phyloP scores from a whole-genome alignment of 257 asterid genomes.

The Plantago elongata region DNA sequence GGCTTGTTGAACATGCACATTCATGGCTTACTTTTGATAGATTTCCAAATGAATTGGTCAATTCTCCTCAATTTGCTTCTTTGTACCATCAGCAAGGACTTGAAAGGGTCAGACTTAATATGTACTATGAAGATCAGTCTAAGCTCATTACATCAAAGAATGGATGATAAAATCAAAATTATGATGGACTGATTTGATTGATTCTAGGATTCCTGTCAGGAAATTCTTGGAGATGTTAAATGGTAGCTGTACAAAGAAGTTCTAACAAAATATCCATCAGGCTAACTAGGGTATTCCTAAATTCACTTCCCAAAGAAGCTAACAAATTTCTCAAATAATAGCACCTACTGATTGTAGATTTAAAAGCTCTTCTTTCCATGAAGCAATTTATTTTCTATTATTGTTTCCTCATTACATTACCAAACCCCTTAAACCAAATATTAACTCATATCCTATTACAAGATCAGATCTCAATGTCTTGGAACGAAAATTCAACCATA shows the following conservation, averaged over 20 bases:
- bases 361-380: conserved; percentile 1
- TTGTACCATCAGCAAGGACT: too few species aligned
- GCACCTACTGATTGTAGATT: not conserved
- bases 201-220: not conserved
- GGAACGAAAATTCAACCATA: too few species aligned
- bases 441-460: too few species aligned
- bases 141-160: not conserved
- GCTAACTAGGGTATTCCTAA: not conserved
- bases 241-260: not conserved
- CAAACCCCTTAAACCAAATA: not conserved
- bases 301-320: conserved; percentile 4
- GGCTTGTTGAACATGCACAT: too few species aligned
- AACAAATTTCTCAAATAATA: not conserved
- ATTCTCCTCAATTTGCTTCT: too few species aligned
- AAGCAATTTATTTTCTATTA: not conserved
- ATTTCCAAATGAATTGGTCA: too few species aligned
- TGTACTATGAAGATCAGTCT: too few species aligned
- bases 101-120: too few species aligned
- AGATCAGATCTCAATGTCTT: too few species aligned
- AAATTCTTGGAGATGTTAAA: not conserved
- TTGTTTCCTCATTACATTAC: too few species aligned
- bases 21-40: too few species aligned
- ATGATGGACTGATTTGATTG: not conserved
- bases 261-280: not conserved
- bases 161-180: not conserved